Evolutionary conservation across 768 basidiomycete species (phyloP).

Genomic region (Tubosaeta brunneosetosa): DNA sequence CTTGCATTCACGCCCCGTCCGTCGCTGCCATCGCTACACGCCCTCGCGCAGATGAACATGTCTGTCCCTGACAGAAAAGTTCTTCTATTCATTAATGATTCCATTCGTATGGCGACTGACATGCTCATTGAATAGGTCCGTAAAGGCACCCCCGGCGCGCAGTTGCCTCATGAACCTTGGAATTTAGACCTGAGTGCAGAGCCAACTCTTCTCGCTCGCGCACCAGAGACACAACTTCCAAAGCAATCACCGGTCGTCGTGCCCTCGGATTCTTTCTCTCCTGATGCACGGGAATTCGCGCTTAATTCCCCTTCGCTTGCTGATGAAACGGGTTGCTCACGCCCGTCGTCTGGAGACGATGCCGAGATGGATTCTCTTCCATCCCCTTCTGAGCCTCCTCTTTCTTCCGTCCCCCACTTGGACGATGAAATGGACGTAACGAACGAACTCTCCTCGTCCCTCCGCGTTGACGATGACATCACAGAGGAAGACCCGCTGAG

Average conservation of each 20-base stretch:
- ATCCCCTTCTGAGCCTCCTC: slow-evolving; percentile 29
- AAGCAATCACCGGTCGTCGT: neutral
- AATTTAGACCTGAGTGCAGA: slow-evolving; percentile 22
- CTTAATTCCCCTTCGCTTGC: slow-evolving; percentile 6
- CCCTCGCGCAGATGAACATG: slow-evolving; percentile 35
- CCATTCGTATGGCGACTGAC: neutral
- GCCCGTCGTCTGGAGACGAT: slow-evolving; percentile 20
- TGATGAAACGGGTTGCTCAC: slow-evolving; percentile 14
- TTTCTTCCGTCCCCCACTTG: slow-evolving; percentile 28
- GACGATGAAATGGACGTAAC: slow-evolving; percentile 17
- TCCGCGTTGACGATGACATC: slow-evolving; percentile 4
- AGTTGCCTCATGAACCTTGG: slow-evolving; percentile 42
- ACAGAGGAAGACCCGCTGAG: slow-evolving; percentile 29
- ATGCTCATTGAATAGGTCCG: slow-evolving; percentile 27
- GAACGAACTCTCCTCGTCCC: slow-evolving; percentile 1
- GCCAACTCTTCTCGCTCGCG: neutral
- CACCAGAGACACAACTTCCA: neutral
- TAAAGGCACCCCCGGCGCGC: slow-evolving; percentile 40
- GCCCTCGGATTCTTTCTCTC: neutral
- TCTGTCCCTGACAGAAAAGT: slow-evolving; percentile 36
- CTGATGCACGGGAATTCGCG: slow-evolving; percentile 3
- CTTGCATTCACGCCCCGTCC: slow-evolving; percentile 40
- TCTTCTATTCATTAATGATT: neutral
- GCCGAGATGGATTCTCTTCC: slow-evolving; percentile 32
- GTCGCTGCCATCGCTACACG: slow-evolving; percentile 39